Percentiles rank a stretch among this genome's conserved stretches.
Evolutionary conservation across 306 rosid species (phyloP).

Genomic region (Vachellia collinsii): DNA sequence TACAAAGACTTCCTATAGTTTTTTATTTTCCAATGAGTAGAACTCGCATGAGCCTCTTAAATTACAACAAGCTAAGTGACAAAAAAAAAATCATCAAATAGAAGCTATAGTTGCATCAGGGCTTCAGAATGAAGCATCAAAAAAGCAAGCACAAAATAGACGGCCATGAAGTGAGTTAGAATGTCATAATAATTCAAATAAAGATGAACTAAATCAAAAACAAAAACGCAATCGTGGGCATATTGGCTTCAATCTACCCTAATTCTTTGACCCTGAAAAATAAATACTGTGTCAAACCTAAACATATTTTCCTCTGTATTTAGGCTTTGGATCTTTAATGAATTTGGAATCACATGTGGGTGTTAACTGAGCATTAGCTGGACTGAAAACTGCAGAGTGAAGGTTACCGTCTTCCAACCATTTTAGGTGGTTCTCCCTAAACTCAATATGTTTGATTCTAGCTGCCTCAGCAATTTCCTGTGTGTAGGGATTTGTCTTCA

Average conservation of each 20-base stretch:
- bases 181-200: slow-evolving; percentile 4
- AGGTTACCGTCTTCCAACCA: slow-evolving; percentile 98
- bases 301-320: slow-evolving; percentile 93
- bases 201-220: background rate
- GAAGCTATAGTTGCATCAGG: background rate
- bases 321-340: slow-evolving; percentile 70
- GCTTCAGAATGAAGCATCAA: background rate
- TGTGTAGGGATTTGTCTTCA: slow-evolving; percentile 68
- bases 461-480: slow-evolving; percentile 80
- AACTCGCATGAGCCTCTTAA: too few species aligned
- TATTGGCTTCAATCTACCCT: slow-evolving; percentile 6
- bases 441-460: slow-evolving; percentile 64
- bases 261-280: background rate
- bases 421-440: slow-evolving; percentile 86
- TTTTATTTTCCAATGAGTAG: too few species aligned
- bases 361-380: slow-evolving; percentile 40
- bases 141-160: background rate
- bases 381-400: slow-evolving; percentile 92
- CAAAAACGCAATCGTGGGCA: background rate
- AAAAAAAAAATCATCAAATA: background rate
- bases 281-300: slow-evolving; percentile 34
- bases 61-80: too few species aligned
- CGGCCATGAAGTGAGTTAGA: slow-evolving; percentile 7
- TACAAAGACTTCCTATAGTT: too few species aligned
- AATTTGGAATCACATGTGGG: slow-evolving; percentile 49